Conservation (phyloP, 371 early-diverging fungal species). For the Syncephalis fuscata region DNA sequence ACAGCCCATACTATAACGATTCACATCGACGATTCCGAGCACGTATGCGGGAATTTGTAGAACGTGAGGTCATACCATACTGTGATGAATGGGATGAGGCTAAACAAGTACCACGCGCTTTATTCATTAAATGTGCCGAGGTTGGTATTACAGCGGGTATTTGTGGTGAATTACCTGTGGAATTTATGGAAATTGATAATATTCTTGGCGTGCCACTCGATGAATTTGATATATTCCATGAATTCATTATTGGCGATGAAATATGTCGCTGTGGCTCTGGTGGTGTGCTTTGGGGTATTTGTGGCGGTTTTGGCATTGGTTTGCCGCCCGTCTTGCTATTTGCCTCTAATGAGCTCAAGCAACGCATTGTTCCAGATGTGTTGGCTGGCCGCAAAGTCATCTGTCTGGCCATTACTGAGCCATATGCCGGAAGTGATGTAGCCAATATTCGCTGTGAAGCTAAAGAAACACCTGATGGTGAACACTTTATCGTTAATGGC, state of each 20-base stretch:
- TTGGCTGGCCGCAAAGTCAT: constrained; percentile 59
- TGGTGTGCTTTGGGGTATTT: constrained; percentile 69
- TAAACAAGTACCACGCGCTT: constrained; percentile 44
- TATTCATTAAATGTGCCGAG: constrained; percentile 53
- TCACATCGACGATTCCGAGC: constrained; percentile 54
- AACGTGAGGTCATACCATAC: constrained; percentile 64
- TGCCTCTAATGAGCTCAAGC: constrained; percentile 45
- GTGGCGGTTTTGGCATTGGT: constrained; percentile 51
- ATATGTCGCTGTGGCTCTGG: constrained; percentile 70
- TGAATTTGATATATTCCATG: constrained; percentile 63
- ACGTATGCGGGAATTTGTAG: constrained; percentile 52
- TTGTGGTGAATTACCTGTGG: constrained; percentile 23
- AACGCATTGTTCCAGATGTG: constrained; percentile 49
- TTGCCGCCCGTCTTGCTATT: constrained; percentile 71
- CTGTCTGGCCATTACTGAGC: constrained; percentile 56
- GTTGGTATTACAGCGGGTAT: constrained; percentile 53
- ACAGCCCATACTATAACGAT: constrained; percentile 61
- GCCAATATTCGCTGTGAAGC: constrained; percentile 59
- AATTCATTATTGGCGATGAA: constrained; percentile 62
- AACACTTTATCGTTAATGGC: constrained; percentile 59
- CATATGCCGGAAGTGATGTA: constrained; percentile 62
- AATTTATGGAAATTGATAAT: constrained; percentile 13
- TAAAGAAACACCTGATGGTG: constrained; percentile 50
- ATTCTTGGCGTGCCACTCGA: constrained; percentile 18
- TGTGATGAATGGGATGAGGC: constrained; percentile 77